These are phyloP conservation scores for Phascolomyces articulosus DNA, from an alignment of 371 early-diverging fungal genomes.

Conservation along the genomic window DNA sequence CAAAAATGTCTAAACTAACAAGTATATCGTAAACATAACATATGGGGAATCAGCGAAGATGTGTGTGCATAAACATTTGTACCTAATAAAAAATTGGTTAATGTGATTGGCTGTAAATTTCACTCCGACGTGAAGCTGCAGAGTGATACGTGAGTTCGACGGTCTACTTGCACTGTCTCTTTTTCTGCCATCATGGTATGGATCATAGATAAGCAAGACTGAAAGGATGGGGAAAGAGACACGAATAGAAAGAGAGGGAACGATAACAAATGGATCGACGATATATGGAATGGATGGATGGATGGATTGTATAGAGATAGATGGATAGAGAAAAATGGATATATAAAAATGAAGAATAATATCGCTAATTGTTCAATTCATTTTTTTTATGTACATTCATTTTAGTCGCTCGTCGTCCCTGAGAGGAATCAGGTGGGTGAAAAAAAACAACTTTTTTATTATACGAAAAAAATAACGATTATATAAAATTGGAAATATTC, in stretches of 20 bases:
- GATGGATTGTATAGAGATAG: constrained; percentile 11
- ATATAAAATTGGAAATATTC: not conserved
- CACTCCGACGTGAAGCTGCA: no score
- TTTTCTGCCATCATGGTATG: constrained; percentile 4
- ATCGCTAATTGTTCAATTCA: not conserved
- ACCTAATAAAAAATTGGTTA: no score
- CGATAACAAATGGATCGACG: not conserved
- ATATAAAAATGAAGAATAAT: not conserved
- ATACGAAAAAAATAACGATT: constrained; percentile 15
- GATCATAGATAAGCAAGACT: not conserved
- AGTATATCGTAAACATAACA: no score
- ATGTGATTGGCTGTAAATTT: no score
- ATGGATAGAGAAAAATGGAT: not conserved
- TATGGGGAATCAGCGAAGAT: no score
- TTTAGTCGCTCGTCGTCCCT: constrained; percentile 87
- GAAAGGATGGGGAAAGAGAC: not conserved
- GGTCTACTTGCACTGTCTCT: not conserved
- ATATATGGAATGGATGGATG: not conserved
- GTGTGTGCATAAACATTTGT: no score
- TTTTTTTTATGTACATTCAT: constrained; percentile 5
- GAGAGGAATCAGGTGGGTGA: constrained; percentile 66
- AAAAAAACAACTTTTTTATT: not conserved
- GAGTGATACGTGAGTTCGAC: no score
- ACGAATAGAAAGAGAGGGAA: not conserved
- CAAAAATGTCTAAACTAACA: no score